These are phyloP conservation scores for Leucocoprinus leucothites DNA, from an alignment of 768 basidiomycete genomes.

Conservation along the genomic window DNA sequence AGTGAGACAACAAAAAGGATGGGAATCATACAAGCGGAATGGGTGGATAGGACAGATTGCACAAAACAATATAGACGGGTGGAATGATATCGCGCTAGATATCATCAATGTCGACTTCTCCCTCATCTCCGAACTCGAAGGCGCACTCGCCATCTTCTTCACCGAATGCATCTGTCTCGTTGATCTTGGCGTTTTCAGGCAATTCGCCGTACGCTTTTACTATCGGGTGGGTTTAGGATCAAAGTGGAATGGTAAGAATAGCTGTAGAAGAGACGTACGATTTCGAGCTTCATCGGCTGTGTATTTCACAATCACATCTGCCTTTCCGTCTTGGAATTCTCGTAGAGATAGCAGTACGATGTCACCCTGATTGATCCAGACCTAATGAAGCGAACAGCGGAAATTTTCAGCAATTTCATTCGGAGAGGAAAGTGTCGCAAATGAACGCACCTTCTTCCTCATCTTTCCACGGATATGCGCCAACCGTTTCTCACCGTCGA, in stretches of 20 bases:
- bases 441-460: slow-evolving; percentile 88
- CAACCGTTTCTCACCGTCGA: slow-evolving; percentile 96
- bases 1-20: slow-evolving; percentile 17
- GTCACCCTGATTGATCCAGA: slow-evolving; percentile 99
- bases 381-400: slow-evolving; percentile 41
- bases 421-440: slow-evolving; percentile 6
- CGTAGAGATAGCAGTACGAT: slow-evolving; percentile 93
- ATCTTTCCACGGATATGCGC: slow-evolving; percentile 99
- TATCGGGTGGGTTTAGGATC: slow-evolving; percentile 23
- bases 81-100: slow-evolving; percentile 43
- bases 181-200: slow-evolving; percentile 94
- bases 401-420: not conserved
- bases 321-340: slow-evolving; percentile 99
- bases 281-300: slow-evolving; percentile 93
- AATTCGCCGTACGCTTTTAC: slow-evolving; percentile 98
- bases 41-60: not conserved
- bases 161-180: slow-evolving; percentile 92
- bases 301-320: slow-evolving; percentile 99
- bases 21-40: too few relatives aligned
- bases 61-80: not conserved
- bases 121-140: slow-evolving; percentile 89
- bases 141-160: slow-evolving; percentile 88
- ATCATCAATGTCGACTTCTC: slow-evolving; percentile 87
- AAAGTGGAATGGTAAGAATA: not conserved
- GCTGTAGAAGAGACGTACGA: slow-evolving; percentile 35